Conservation (phyloP, 495 filamentous ascomycete species). For the Hypoxylon fragiforme region DNA sequence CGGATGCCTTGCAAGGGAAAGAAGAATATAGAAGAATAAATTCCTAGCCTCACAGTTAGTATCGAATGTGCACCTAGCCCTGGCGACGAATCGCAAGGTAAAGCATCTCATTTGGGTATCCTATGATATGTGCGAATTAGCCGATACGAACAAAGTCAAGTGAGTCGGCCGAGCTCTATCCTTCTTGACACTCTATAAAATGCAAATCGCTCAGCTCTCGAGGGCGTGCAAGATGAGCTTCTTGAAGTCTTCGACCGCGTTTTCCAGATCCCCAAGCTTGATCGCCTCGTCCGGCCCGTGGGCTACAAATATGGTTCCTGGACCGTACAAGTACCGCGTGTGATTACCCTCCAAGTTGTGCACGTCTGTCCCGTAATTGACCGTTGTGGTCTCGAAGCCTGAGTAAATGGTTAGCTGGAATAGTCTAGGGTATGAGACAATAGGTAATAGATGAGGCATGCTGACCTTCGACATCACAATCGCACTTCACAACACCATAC, state of each 20-base stretch:
- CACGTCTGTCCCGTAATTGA: conserved; percentile 93
- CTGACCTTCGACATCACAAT: conserved; percentile 74
- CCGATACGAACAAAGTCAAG: conserved; percentile 11
- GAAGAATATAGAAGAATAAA: neutral
- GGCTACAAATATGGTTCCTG: conserved; percentile 85
- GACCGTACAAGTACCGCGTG: conserved; percentile 85
- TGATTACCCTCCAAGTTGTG: conserved; percentile 72
- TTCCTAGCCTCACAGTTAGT: no score
- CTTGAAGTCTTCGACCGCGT: conserved; percentile 72
- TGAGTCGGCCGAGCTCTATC: no score
- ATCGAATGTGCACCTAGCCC: no score
- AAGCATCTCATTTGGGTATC: conserved; percentile 8
- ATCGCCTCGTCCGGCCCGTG: conserved; percentile 85
- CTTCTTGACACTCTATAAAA: conserved; percentile 5
- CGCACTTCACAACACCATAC: conserved; percentile 76
- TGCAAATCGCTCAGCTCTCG: conserved; percentile 29
- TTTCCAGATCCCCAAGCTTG: conserved; percentile 65
- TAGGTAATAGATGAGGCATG: neutral
- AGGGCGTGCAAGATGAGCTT: conserved; percentile 67
- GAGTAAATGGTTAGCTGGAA: neutral
- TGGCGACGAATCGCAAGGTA: conserved; percentile 1
- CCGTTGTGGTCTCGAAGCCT: conserved; percentile 76
- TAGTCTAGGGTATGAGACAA: neutral
- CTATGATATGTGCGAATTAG: conserved; percentile 28
- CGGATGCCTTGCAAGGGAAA: neutral